Evolutionary conservation across 352 stramenopile species (phyloP), one percentile per base, ranked within the genome.

Genomic region (Phytophthora citricola): DNA sequence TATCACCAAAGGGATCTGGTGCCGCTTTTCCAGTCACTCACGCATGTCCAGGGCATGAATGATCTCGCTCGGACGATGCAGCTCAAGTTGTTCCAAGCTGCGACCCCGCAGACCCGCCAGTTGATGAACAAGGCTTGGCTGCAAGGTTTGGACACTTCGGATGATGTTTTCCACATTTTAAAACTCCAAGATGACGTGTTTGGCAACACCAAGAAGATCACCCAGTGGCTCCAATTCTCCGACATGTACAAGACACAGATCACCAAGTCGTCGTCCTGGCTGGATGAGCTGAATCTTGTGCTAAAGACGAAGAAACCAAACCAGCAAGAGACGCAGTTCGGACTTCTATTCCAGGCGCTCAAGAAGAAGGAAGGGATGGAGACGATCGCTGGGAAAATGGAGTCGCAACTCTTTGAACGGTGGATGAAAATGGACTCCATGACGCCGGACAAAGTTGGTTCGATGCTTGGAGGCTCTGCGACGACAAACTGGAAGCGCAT

Each of bases 151-250:
- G 47, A 41, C 15, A 40, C 47, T n/a, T 32, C 47, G 4, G n/a
- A n/a, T 3, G 47, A 53, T 17, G 47, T 53, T 5, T 53, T 53
- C n/a, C 38, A 8, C 47, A 53, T 20, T 10, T n/a, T 53, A 53
- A 31, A 32, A n/a, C 29, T 53, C 2, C 15, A n/a, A 41, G 47
- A 41, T n/a, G 32, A 20, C 9, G 29, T 9, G 12, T 41, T 53
- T 0, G 15, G 27, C 4, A 4, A 53, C 14, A 4, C 3, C 7
- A 5, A 40, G 29, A 27, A 53, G 6, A 15, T 53, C n/a, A 9
- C 29, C 29, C 27, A 24, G 15, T 53, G 29, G 47, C 47, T 53
- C 17, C 4, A 39, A 29, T 53, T 39, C n/a, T 29, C 47, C 7
- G 7, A 29, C 3, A 12, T 17, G 27, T 53, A 53, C 47, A 40